phyloP scores from a whole-genome alignment of 768 basidiomycete species.

The Gymnopilus junonius region DNA sequence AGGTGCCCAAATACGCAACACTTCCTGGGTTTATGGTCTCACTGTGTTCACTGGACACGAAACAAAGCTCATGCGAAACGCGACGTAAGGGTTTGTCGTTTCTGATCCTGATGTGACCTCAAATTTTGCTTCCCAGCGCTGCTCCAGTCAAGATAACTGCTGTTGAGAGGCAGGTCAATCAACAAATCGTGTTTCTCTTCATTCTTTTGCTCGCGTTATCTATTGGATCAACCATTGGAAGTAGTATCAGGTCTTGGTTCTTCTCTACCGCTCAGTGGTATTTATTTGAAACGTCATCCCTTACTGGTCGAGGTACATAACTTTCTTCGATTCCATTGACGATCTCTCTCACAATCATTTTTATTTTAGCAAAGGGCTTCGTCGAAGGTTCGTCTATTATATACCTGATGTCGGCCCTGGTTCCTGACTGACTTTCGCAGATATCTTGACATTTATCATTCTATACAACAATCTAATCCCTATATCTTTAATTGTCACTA shows the following conservation, averaged over 20 bases:
- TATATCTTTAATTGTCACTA: slow-evolving; percentile 98
- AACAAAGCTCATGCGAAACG: slow-evolving; percentile 98
- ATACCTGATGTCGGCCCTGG: slow-evolving; percentile 2
- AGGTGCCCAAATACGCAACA: slow-evolving; percentile 95
- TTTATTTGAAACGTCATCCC: slow-evolving; percentile 63
- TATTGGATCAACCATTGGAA: slow-evolving; percentile 89
- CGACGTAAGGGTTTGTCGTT: slow-evolving; percentile 70
- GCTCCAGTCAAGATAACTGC: slow-evolving; percentile 97
- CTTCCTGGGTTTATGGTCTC: slow-evolving; percentile 94
- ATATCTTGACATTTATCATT: slow-evolving; percentile 98
- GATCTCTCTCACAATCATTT: not conserved
- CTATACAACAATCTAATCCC: slow-evolving; percentile 99
- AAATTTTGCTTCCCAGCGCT: slow-evolving; percentile 54
- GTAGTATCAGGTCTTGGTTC: slow-evolving; percentile 91
- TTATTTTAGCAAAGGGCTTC: slow-evolving; percentile 66
- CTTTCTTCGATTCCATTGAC: not conserved
- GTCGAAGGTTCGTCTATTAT: slow-evolving; percentile 64
- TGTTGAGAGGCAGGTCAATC: slow-evolving; percentile 94
- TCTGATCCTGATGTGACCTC: not conserved
- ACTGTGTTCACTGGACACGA: slow-evolving; percentile 97
- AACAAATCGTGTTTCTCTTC: slow-evolving; percentile 96
- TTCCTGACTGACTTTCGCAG: slow-evolving; percentile 41
- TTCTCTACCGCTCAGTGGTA: slow-evolving; percentile 92
- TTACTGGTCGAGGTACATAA: slow-evolving; percentile 65
- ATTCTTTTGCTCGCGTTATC: slow-evolving; percentile 85